Conservation (phyloP, 2,329 filamentous ascomycete species). For the Beauveria medogensis region DNA sequence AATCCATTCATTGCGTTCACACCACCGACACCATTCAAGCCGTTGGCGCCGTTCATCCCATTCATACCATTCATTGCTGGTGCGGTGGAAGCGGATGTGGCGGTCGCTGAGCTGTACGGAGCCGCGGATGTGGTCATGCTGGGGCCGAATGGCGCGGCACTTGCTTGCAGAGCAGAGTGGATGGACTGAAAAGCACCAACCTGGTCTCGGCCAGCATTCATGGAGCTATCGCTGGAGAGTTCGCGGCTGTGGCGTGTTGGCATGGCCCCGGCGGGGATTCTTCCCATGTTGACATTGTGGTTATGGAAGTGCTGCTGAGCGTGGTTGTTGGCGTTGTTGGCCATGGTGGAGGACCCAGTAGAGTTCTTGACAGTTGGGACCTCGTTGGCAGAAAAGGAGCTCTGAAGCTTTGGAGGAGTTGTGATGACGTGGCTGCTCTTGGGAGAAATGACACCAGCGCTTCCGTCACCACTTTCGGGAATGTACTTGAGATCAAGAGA, state of each 20-base stretch:
- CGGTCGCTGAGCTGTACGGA: conserved; percentile 19
- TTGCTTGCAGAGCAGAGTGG: conserved; percentile 70
- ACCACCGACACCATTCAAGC: neutral
- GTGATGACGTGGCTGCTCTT: conserved; percentile 46
- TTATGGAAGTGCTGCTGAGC: conserved; percentile 61
- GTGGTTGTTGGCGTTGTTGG: conserved; percentile 46
- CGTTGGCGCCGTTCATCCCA: neutral
- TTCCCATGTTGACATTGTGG: conserved; percentile 75
- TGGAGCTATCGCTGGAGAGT: conserved; percentile 45
- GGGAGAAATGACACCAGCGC: conserved; percentile 34
- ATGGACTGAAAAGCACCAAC: conserved; percentile 48
- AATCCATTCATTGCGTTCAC: conserved; percentile 2
- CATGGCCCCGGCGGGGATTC: conserved; percentile 61
- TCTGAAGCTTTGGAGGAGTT: conserved; percentile 67
- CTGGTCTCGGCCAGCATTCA: conserved; percentile 35
- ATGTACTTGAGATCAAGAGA: conserved; percentile 49
- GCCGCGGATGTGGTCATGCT: conserved; percentile 26
- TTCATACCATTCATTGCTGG: conserved; percentile 22
- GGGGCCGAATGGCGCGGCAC: conserved; percentile 70
- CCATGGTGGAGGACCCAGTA: conserved; percentile 36
- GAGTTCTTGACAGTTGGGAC: conserved; percentile 75
- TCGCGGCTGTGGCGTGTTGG: conserved; percentile 67
- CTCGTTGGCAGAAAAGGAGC: conserved; percentile 86
- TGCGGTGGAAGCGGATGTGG: conserved; percentile 18
- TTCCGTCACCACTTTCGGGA: conserved; percentile 35